phyloP scores from a whole-genome alignment of 495 filamentous ascomycete genomes.

The Aspergillus campestris region DNA sequence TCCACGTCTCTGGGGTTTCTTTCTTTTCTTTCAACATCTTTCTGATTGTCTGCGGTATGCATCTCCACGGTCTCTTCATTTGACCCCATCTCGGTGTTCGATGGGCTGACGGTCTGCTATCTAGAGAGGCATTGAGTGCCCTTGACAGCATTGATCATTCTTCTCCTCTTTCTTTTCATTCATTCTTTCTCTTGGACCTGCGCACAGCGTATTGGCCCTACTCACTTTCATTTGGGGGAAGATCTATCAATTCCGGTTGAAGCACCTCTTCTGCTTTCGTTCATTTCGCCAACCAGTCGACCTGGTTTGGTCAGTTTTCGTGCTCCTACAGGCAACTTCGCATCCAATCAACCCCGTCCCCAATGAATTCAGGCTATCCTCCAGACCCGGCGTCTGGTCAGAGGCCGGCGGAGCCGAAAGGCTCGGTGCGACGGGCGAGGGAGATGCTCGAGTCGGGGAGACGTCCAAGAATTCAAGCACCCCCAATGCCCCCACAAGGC shows the following conservation, averaged over 20 bases:
- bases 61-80: neutral
- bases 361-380: slow-evolving; percentile 12
- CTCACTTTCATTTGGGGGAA: slow-evolving; percentile 1
- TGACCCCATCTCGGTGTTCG: neutral
- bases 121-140: slow-evolving; percentile 35
- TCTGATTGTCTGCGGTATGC: slow-evolving; percentile 8
- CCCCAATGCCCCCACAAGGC: slow-evolving; percentile 18
- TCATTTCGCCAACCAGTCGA: neutral
- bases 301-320: too few species aligned
- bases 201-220: slow-evolving; percentile 10
- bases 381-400: slow-evolving; percentile 7
- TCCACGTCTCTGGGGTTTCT: slow-evolving; percentile 3
- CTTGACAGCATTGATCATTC: slow-evolving; percentile 16
- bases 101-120: too few species aligned
- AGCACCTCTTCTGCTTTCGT: neutral
- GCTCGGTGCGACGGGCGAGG: slow-evolving; percentile 41
- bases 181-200: neutral
- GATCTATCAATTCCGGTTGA: too few species aligned
- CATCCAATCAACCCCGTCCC: neutral
- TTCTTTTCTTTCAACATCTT: slow-evolving; percentile 7
- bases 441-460: slow-evolving; percentile 45
- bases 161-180: slow-evolving; percentile 11
- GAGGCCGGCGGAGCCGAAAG: slow-evolving; percentile 15
- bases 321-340: neutral
- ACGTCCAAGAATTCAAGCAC: slow-evolving; percentile 25